These are phyloP conservation scores for Nitzschia palea DNA, from an alignment of 108 stramenopile genomes.

Conservation along the genomic window DNA sequence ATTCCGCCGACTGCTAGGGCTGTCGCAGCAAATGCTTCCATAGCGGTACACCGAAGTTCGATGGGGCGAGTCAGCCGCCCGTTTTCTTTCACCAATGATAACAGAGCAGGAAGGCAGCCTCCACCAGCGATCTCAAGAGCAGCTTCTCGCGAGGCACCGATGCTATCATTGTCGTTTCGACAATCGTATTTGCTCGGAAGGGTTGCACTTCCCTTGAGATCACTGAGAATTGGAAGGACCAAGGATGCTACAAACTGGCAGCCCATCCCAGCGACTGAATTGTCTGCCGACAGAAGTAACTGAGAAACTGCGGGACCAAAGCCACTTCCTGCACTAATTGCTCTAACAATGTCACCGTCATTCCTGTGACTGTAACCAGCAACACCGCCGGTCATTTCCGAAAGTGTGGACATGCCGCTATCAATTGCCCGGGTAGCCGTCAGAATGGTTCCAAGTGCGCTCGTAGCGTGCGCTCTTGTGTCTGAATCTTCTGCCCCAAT, in stretches of 20 bases:
- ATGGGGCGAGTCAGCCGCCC: slow-evolving; percentile 43
- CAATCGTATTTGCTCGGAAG: slow-evolving; percentile 37
- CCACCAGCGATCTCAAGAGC: slow-evolving; percentile 70
- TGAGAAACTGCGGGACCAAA: slow-evolving; percentile 69
- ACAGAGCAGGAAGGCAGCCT: slow-evolving; percentile 49
- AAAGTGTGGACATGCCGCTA: slow-evolving; percentile 32
- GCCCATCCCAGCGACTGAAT: slow-evolving; percentile 71
- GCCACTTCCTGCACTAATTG: slow-evolving; percentile 72
- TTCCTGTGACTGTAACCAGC: slow-evolving; percentile 36
- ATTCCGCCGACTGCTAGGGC: slow-evolving; percentile 46
- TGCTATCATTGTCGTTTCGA: slow-evolving; percentile 29
- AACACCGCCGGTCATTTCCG: slow-evolving; percentile 47
- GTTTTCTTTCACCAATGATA: slow-evolving; percentile 42
- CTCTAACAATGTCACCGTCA: slow-evolving; percentile 70
- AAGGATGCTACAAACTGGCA: slow-evolving; percentile 63
- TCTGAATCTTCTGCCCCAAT: slow-evolving; percentile 74
- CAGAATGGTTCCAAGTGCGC: slow-evolving; percentile 61
- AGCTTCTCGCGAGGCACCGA: slow-evolving; percentile 70
- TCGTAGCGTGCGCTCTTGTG: slow-evolving; percentile 74
- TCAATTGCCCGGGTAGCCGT: slow-evolving; percentile 65
- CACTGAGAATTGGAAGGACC: slow-evolving; percentile 60
- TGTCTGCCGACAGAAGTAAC: slow-evolving; percentile 72
- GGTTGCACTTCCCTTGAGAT: slow-evolving; percentile 46
- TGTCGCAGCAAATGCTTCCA: slow-evolving; percentile 61
- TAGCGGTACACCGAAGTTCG: slow-evolving; percentile 47